These are phyloP conservation scores for Ilyonectria mors-panacis DNA, from an alignment of 2,329 filamentous ascomycete species.

Conservation along the genomic window DNA sequence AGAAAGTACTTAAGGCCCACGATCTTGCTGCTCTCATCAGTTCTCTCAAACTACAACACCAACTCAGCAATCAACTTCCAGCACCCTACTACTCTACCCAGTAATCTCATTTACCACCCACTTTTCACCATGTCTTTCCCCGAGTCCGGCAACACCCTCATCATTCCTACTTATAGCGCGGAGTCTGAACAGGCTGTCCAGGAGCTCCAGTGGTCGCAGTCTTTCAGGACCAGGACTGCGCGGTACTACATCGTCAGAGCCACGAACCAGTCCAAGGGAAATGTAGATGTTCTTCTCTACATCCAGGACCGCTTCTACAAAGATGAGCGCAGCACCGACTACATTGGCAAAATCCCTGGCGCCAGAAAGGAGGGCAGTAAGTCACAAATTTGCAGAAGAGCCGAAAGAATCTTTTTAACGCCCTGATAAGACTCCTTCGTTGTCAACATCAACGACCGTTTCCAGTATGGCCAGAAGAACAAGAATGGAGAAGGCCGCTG, in stretches of 20 bases:
- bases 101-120: not conserved
- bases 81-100: not conserved
- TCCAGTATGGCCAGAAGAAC: slow-evolving; percentile 42
- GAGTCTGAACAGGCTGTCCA: slow-evolving; percentile 29
- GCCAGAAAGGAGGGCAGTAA: slow-evolving; percentile 31
- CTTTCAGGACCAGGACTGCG: slow-evolving; percentile 23
- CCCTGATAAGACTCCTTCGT: slow-evolving; percentile 20
- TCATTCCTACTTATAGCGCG: slow-evolving; percentile 25
- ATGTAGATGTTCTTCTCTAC: slow-evolving; percentile 30
- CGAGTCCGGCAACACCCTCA: slow-evolving; percentile 21
- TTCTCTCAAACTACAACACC: not conserved
- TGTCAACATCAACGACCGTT: slow-evolving; percentile 28
- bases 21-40: not conserved
- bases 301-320: slow-evolving; percentile 37
- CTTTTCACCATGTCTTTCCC: slow-evolving; percentile 34
- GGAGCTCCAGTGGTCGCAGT: slow-evolving; percentile 35
- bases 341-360: slow-evolving; percentile 30
- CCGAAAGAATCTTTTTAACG: not conserved
- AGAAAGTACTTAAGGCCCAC: not conserved
- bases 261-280: slow-evolving; percentile 31
- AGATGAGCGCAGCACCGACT: slow-evolving; percentile 20
- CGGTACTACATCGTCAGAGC: slow-evolving; percentile 37
- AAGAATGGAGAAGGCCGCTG: slow-evolving; percentile 31
- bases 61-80: not conserved
- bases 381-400: not conserved